Conservation (phyloP, 305 asterid species). For the Caryopteris hybrid region DNA sequence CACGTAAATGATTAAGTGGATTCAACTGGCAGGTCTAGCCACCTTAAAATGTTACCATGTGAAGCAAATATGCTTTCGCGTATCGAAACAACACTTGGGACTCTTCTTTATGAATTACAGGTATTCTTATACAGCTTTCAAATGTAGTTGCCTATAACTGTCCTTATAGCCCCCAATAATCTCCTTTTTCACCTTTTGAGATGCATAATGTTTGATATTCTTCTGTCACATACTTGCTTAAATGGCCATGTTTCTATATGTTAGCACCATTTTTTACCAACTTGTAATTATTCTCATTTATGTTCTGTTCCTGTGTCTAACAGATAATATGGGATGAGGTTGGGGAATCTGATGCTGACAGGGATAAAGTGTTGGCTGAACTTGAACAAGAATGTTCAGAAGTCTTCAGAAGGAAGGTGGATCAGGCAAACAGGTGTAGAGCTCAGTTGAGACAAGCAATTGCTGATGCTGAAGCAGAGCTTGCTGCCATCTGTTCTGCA, state of each 20-base stretch:
- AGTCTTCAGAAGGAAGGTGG: constrained; percentile 76
- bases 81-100: constrained; percentile 64
- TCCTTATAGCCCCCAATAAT: not conserved
- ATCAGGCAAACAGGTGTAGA: constrained; percentile 71
- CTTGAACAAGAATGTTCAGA: constrained; percentile 88
- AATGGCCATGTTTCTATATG: not conserved
- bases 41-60: constrained; percentile 25
- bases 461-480: constrained; percentile 97
- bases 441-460: constrained; percentile 85
- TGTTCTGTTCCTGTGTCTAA: not conserved
- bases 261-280: not conserved
- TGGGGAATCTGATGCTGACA: constrained; percentile 77
- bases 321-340: constrained; percentile 96
- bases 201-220: not conserved
- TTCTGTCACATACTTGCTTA: not conserved
- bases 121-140: constrained; percentile 24
- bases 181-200: not conserved
- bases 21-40: constrained; percentile 23
- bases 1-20: not conserved
- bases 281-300: not conserved
- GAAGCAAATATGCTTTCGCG: constrained; percentile 34
- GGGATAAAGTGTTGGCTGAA: constrained; percentile 62
- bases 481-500: constrained; percentile 80
- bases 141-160: not conserved
- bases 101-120: constrained; percentile 76